These are phyloP conservation scores for Clonostachys byssicola DNA, from an alignment of 2,329 filamentous ascomycete genomes.

Conservation along the genomic window DNA sequence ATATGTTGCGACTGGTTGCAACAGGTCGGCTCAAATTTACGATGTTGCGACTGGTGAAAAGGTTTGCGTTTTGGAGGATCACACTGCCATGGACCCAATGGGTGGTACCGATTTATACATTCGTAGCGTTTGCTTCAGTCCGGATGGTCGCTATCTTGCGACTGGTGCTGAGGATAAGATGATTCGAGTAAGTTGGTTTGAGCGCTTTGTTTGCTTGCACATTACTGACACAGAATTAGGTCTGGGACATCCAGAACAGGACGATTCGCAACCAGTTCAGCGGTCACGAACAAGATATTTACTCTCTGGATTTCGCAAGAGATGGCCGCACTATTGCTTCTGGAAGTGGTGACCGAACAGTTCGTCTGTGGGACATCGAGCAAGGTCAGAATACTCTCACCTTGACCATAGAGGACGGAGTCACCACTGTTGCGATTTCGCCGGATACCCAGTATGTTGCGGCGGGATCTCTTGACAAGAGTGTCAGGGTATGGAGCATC, in stretches of 20 bases:
- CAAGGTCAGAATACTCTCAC: slow-evolving; percentile 77
- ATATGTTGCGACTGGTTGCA: slow-evolving; percentile 94
- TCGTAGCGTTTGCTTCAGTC: slow-evolving; percentile 96
- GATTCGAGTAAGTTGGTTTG: slow-evolving; percentile 66
- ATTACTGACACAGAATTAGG: slow-evolving; percentile 39
- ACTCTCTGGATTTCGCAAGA: slow-evolving; percentile 90
- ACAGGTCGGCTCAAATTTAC: slow-evolving; percentile 98
- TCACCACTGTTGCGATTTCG: slow-evolving; percentile 96
- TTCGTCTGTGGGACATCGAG: slow-evolving; percentile 94
- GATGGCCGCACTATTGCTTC: slow-evolving; percentile 94
- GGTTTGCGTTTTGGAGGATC: slow-evolving; percentile 86
- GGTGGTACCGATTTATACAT: slow-evolving; percentile 93
- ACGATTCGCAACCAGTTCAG: slow-evolving; percentile 88
- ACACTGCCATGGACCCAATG: slow-evolving; percentile 66
- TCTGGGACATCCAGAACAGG: slow-evolving; percentile 87
- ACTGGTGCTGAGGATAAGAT: slow-evolving; percentile 97
- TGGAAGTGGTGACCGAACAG: slow-evolving; percentile 89
- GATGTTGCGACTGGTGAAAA: slow-evolving; percentile 85
- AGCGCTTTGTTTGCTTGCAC: not conserved
- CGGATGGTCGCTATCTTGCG: slow-evolving; percentile 87
- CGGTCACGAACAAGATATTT: slow-evolving; percentile 99
- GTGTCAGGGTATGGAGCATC: slow-evolving; percentile 95
- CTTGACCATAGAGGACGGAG: slow-evolving; percentile 91
- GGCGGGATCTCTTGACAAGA: slow-evolving; percentile 94
- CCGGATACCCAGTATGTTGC: slow-evolving; percentile 93